Evolutionary conservation across 2,329 filamentous ascomycete genomes (phyloP), one percentile per base, ranked within the genome.

Genomic region (Epichloe brachyelytri): DNA sequence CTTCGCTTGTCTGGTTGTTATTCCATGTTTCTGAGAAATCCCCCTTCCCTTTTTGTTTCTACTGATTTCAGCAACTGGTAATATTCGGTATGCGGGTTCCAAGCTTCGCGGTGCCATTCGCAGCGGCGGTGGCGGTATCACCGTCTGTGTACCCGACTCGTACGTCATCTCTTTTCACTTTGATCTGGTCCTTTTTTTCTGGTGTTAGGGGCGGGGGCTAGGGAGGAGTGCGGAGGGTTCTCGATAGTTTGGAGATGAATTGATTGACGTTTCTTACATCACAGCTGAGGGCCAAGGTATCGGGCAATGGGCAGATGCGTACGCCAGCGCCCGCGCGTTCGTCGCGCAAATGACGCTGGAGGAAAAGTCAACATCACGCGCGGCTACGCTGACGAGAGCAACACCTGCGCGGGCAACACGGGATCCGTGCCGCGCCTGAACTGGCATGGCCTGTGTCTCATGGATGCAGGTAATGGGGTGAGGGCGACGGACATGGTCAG

Each of bases 341-440:
- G 81, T 85, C 10, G 66, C 67, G 30, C 73, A 77, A 48, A 78
- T 86, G 76, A 85, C 81, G 0, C 63, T 85, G 2, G 80, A 82
- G 12, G 82, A 86, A 60, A 82, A 60, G 79, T 67, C 36, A 75
- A 76, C 53, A 62, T 74, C 5, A 75, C 72, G 1, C 63, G 68
- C n/a, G 72, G 72, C 40, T 76, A 82, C 45, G 74, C 77, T 34
- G 39, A 48, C 57, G 80, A 65, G 3, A 67, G 68, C 71, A 75
- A 72, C 53, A 62, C 65, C n/a, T 76, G 73, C 51, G 68, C 71
- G 1, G 73, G 73, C 1, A 74, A 70, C 50, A 73, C 71, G 0
- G 73, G 73, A 3, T 67, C 66, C 0, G 66, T 76, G 0, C 70
- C 71, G 6, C 66, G 73, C 0, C 58, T 75, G 1, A 61, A 63